These are phyloP conservation scores for Globisporangium recalcitrans DNA, from an alignment of 352 stramenopile species.

Conservation along the genomic window DNA sequence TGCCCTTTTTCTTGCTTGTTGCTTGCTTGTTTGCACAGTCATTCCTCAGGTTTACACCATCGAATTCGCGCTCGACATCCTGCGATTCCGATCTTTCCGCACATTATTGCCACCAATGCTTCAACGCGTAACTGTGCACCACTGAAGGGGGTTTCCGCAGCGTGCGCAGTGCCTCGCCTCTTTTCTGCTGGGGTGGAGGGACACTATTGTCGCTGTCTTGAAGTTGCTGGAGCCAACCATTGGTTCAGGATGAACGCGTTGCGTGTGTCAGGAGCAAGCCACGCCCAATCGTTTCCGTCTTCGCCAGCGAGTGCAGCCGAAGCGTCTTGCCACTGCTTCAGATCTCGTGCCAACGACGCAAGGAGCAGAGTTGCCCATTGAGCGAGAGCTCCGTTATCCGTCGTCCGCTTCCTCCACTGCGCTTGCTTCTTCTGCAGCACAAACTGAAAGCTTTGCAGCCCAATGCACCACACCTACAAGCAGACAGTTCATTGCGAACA, in stretches of 20 bases:
- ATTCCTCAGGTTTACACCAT: background rate
- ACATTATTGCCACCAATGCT: background rate
- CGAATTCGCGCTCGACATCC: background rate
- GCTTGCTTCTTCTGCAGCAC: constrained; percentile 19
- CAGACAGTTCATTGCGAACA: background rate
- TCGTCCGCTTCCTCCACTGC: constrained; percentile 11
- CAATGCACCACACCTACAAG: constrained; percentile 39
- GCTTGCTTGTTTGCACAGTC: constrained; percentile 8
- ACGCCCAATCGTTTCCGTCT: constrained; percentile 17
- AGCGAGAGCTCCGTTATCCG: background rate
- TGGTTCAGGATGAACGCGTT: constrained; percentile 27
- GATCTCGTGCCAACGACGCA: background rate
- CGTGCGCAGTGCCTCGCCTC: background rate
- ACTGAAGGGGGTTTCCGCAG: background rate
- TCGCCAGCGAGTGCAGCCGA: constrained; percentile 13
- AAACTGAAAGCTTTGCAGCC: constrained; percentile 35
- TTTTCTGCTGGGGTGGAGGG: background rate
- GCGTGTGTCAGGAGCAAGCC: constrained; percentile 26
- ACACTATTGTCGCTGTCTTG: background rate
- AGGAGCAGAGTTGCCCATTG: constrained; percentile 10
- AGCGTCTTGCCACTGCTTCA: constrained; percentile 22
- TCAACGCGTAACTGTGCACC: background rate
- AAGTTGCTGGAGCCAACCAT: constrained; percentile 12
- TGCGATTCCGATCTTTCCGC: background rate
- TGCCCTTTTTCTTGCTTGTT: constrained; percentile 3